These are phyloP conservation scores for Aechmea fasciata DNA, from an alignment of 176 grass and related monocot genomes.

Conservation along the genomic window DNA sequence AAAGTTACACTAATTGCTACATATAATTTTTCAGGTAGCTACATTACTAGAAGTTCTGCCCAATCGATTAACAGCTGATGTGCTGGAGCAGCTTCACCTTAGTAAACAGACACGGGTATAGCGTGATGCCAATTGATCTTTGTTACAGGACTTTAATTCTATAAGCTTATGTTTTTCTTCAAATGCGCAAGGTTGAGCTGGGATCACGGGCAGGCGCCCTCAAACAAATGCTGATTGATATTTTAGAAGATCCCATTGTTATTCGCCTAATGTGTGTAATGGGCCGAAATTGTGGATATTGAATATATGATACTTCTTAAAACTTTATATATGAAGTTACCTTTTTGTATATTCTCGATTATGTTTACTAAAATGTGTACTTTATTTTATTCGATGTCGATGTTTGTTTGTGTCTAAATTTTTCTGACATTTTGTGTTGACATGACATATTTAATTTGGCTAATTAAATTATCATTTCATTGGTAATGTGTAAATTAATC, in stretches of 20 bases:
- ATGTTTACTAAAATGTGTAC: too few relatives aligned
- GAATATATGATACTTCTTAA: too few relatives aligned
- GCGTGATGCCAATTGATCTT: not conserved
- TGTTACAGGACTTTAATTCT: slow-evolving; percentile 9
- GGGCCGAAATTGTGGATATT: slow-evolving; percentile 93
- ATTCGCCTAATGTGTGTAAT: slow-evolving; percentile 94
- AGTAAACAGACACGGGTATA: slow-evolving; percentile 85
- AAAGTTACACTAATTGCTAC: slow-evolving; percentile 2
- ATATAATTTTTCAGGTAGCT: slow-evolving; percentile 48
- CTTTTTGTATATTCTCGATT: too few relatives aligned
- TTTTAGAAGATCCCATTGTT: slow-evolving; percentile 87
- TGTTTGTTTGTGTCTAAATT: too few relatives aligned
- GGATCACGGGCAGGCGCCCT: slow-evolving; percentile 89
- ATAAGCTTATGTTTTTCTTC: slow-evolving; percentile 23
- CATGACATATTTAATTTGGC: too few relatives aligned
- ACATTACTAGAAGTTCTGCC: slow-evolving; percentile 91
- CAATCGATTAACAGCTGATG: slow-evolving; percentile 86
- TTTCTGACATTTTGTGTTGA: too few relatives aligned
- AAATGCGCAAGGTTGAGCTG: slow-evolving; percentile 67
- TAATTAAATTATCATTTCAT: too few relatives aligned
- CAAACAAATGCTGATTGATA: slow-evolving; percentile 95
- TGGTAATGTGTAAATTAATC: too few relatives aligned
- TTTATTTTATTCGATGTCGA: too few relatives aligned
- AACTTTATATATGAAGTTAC: too few relatives aligned
- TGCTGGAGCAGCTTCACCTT: slow-evolving; percentile 90